Percentiles rank a stretch among this genome's conserved stretches.
These are phyloP conservation scores for Candida morakotiae DNA, from an alignment of 805 yeast species.

Conservation along the genomic window DNA sequence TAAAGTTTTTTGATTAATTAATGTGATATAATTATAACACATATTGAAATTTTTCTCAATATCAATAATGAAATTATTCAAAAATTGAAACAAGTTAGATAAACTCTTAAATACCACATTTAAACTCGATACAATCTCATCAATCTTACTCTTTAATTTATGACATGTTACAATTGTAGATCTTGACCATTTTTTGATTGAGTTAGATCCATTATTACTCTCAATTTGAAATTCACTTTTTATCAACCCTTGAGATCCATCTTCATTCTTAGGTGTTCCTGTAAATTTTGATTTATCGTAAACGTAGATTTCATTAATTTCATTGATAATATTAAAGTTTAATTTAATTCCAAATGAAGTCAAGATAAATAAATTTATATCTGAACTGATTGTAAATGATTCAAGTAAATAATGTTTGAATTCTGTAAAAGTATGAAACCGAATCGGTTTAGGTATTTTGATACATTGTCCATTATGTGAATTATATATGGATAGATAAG, in stretches of 20 bases:
- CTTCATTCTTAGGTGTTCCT: too few relatives aligned
- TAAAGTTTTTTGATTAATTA: conserved; percentile 40
- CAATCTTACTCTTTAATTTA: too few relatives aligned
- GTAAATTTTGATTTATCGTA: conserved; percentile 49
- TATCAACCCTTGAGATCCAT: neutral
- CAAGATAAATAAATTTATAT: conserved; percentile 44
- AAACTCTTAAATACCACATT: conserved; percentile 43
- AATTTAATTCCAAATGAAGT: conserved; percentile 65
- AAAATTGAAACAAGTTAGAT: conserved; percentile 45
- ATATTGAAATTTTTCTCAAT: conserved; percentile 43
- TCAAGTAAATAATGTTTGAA: conserved; percentile 29
- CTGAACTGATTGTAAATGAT: conserved; percentile 16
- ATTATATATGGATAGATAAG: conserved; percentile 29
- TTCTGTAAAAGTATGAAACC: conserved; percentile 30
- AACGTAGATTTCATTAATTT: conserved; percentile 52
- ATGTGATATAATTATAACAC: conserved; percentile 31
- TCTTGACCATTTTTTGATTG: too few relatives aligned
- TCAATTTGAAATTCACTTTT: conserved; percentile 13
- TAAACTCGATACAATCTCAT: conserved; percentile 30
- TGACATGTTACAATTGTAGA: too few relatives aligned
- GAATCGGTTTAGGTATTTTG: conserved; percentile 37
- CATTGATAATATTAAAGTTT: conserved; percentile 49
- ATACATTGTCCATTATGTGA: conserved; percentile 33
- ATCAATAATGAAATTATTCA: conserved; percentile 45
- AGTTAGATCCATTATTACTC: conserved; percentile 19